Conservation (phyloP, 139 green algal genomes). For the Coelastrella sp. region DNA sequence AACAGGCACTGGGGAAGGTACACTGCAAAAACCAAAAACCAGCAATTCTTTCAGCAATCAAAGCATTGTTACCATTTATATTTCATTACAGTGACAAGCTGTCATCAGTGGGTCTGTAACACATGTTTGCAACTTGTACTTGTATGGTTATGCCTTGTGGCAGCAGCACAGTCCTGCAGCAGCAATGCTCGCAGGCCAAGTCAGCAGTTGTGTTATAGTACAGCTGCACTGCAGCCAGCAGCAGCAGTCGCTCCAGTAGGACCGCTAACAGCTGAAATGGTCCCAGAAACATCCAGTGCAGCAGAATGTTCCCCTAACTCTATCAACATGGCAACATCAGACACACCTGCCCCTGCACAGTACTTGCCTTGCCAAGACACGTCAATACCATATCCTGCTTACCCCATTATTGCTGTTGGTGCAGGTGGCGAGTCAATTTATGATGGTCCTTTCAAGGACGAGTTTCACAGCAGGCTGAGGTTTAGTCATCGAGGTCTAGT, state of each 20-base stretch:
- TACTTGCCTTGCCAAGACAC: too few relatives aligned
- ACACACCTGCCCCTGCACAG: too few relatives aligned
- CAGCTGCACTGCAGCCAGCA: not conserved
- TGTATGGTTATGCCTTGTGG: not conserved
- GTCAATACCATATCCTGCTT: not conserved
- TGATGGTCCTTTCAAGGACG: conserved; percentile 83
- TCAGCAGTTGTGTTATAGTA: not conserved
- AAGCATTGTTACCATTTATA: not conserved
- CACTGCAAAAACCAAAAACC: not conserved
- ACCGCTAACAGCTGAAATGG: too few relatives aligned
- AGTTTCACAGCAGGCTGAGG: conserved; percentile 92
- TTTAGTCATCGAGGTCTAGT: conserved; percentile 95
- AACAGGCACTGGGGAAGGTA: conserved; percentile 77
- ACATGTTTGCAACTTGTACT: too few relatives aligned
- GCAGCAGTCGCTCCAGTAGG: not conserved
- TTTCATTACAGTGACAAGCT: not conserved
- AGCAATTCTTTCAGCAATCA: too few relatives aligned
- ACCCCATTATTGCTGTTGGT: not conserved
- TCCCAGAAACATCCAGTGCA: too few relatives aligned
- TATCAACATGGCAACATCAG: too few relatives aligned
- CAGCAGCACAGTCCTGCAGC: not conserved
- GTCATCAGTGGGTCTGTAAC: not conserved
- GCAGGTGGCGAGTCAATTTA: conserved; percentile 84
- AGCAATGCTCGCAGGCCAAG: not conserved
- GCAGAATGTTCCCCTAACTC: too few relatives aligned